Evolutionary conservation across 331 rosid genomes (phyloP).

Genomic region (Quercus lobata): DNA sequence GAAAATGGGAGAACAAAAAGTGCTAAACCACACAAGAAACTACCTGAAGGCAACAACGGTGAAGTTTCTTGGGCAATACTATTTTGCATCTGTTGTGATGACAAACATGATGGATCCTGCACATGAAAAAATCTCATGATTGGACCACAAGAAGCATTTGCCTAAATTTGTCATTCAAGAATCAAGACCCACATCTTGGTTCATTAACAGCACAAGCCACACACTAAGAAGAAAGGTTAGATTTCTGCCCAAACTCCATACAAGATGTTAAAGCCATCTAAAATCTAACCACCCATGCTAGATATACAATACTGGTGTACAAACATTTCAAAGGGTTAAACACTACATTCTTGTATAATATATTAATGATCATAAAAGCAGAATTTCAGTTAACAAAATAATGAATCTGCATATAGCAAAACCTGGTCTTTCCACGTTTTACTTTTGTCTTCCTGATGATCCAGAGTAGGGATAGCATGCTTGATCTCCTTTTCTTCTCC

Average conservation of each 20-base stretch:
- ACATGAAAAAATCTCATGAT: conserved; percentile 4
- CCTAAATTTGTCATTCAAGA: not conserved
- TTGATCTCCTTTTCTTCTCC: conserved; percentile 35
- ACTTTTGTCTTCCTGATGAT: conserved; percentile 44
- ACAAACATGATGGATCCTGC: conserved; percentile 45
- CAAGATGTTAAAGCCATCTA: conserved; percentile 13
- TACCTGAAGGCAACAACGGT: conserved; percentile 38
- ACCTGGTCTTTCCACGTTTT: conserved; percentile 28
- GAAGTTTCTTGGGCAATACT: conserved; percentile 34
- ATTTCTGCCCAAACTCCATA: conserved; percentile 10
- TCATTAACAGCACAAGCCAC: not conserved
- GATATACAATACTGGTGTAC: not conserved
- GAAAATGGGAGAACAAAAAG: conserved; percentile 5
- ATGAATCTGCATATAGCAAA: not conserved
- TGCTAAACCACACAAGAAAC: conserved; percentile 3
- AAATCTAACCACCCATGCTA: conserved; percentile 5
- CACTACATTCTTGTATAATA: not conserved
- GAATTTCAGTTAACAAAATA: not conserved
- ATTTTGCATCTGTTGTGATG: conserved; percentile 25
- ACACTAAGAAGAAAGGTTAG: not conserved
- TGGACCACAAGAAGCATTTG: not conserved
- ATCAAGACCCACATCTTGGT: not conserved
- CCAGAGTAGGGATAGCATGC: conserved; percentile 27
- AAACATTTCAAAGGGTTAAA: not conserved
- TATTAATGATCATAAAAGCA: not conserved